Conservation (phyloP, 1,284 basidiomycete species). For the Cutaneotrichosporon sp. region DNA sequence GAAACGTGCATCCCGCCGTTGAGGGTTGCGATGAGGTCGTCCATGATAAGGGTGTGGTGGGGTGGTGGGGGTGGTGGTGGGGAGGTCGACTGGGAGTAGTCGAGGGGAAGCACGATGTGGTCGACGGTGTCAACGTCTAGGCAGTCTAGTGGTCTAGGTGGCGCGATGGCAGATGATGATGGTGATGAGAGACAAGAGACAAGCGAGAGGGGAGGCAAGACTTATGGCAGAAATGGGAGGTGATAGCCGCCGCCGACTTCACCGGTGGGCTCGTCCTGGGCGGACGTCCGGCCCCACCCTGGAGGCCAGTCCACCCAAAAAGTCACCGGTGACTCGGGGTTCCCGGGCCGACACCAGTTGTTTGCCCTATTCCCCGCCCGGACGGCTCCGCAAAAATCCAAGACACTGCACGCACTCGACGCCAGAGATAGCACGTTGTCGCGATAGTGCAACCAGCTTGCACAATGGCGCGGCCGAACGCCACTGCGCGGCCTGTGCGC, state of each 20-base stretch:
- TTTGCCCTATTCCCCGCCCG: not conserved
- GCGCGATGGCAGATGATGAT: not conserved
- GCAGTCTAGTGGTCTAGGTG: not conserved
- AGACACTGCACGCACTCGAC: no score
- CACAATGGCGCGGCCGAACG: not conserved
- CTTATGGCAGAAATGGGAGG: not conserved
- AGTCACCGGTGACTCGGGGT: not conserved
- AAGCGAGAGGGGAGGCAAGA: not conserved
- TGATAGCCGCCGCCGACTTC: not conserved
- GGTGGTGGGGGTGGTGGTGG: not conserved
- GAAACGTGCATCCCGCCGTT: slow-evolving; percentile 44
- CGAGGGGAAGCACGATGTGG: not conserved
- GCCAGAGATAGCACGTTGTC: not conserved
- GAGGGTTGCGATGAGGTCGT: slow-evolving; percentile 51
- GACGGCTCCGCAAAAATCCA: no score
- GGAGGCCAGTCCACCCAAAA: not conserved
- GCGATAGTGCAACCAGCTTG: not conserved
- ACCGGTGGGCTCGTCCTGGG: not conserved
- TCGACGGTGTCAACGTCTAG: not conserved
- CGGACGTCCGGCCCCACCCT: no score
- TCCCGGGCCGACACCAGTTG: not conserved
- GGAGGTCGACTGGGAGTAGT: not conserved
- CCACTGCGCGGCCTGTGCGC: not conserved
- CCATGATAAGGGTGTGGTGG: slow-evolving; percentile 32
- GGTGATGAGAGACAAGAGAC: not conserved